Evolutionary conservation across 768 basidiomycete species (phyloP), one percentile per base, ranked within the genome.

Genomic region (Calocybe cyanea): DNA sequence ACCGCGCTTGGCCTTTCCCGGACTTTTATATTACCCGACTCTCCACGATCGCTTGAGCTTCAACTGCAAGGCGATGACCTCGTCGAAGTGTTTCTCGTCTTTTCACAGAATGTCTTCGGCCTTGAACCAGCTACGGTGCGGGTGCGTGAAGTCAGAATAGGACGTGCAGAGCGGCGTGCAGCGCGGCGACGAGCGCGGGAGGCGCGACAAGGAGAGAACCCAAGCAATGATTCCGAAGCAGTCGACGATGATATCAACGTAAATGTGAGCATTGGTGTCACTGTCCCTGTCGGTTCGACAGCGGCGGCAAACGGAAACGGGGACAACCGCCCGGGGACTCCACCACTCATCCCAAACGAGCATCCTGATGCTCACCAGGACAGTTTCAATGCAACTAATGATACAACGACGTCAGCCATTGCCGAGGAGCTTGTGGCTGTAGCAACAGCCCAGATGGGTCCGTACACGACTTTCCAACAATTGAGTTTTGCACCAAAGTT

Each of bases 401-500:
- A 77, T 20, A 51, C 64, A 13, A 49, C 63, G 15, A 45, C 71
- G 5, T 55, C 66, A 1, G 61, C 71, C 14, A 58, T 71, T 15
- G 63, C 75, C 2, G 88, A 91, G 48, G 88, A 91, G 58, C 63
- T 87, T 15, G 62, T 83, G 2, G 71, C 83, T 10, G 67, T 87
- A 7, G 80, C 84, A 30, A 80, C 82, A 2, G 74, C 84, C 7
- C 81, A 85, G 45, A 80, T 83, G 64, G 87, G 88, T 15, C 81
- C 90, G 23, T 95, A 93, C 61, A 90, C 87, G 15, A 93, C 90
- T 6, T 94, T 95, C 68, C 92, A 93, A 59, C 92, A 95, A 66
- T 69, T 95, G 13, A 75, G 73, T 7, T 93, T 91, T 57, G 79
- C 92, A 2, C 92, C 92, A 8, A 83, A 77, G 41, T 90, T 95